Base-by-base conservation (phyloP, 805 yeast genomes). In the Wickerhamiella australiensis region DNA sequence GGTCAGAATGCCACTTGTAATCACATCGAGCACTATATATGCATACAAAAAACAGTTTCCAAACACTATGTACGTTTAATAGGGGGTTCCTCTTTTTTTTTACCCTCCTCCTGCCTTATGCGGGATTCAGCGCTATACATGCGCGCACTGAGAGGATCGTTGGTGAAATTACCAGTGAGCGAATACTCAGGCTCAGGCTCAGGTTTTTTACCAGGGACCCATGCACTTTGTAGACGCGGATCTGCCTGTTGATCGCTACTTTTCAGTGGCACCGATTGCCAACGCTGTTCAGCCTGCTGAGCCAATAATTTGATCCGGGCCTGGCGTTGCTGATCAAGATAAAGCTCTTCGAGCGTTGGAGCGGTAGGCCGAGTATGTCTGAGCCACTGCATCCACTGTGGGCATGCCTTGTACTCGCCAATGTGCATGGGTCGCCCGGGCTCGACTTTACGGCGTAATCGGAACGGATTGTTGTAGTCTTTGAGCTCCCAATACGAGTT, bases 401-500 rank as follows among this genome's bases (percentile, higher is more conserved):
- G 61, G 12, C 54, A 57, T 18, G 13, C 86, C 61, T 58, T 53
- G 51, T 54, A 59, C 49, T 53, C 56, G 35, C 49, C 52, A 40
- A 51, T 53, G 41, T 53, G 56, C 47, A 44, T 44, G n/a, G 33
- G 33, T n/a, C 46, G 21, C 73, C 73, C 75, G 3, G 69, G 61
- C 50, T 70, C 69, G 41, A 70, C 68, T 35, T 66, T 63, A 37
- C 50, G 20, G 42, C 94, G 64, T 45, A 94, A 67, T 52, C 80
- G 69, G 22, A 64, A 67, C 56, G 77, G 69, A 47, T 61, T 59
- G 57, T 73, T 71, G 52, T 76, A 78, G 22, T 75, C 67, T 47
- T 72, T 70, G 63, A 81, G 79, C 61, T 85, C 95, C 94, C 94
- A 85, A 66, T 80, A 85, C 1, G 90, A 78, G 62, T 85, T 85